Evolutionary conservation across 2,329 filamentous ascomycete genomes (phyloP), one percentile per base, ranked within the genome.

Genomic region (Stemphylium beticola): DNA sequence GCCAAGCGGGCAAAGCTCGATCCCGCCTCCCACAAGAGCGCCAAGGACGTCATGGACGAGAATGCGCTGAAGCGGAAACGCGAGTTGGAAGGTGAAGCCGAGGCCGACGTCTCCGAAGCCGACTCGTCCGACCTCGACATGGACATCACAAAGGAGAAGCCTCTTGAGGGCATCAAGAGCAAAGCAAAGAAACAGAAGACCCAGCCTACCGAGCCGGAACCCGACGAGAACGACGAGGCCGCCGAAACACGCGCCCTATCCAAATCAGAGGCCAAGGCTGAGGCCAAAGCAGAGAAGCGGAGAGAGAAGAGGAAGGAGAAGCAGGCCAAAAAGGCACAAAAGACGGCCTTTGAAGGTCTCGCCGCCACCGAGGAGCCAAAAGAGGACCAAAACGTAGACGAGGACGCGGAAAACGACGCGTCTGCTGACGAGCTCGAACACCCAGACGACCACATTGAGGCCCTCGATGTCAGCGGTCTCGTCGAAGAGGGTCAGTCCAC

Each of bases 21-120:
- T 69, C 93, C 95, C 22, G 91, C 93, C 63, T 92, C 92, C 70
- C 87, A 89, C 62, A 95, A 96, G 81, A 95, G 87, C 62, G 93
- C 92, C 57, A 93, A 96, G 75, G 93, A 98, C 75, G 87, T 97
- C 58, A 89, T 96, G 86, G 92, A 96, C 64, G 93, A 96, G 64
- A 92, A 90, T 50, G 84, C 84, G 48, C 79, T 78, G 67, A 96
- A 96, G 81, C 85, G 92, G 55, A 96, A 81, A 69, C 75, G 79
- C 24, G 78, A 96, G 78, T 81, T 89, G 24, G 85, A 87, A 49
- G 85, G 89, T 60, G 51, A 54, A 15, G 37, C 20, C 14, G 78
- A 87, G 18, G 31, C 38, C 2, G 78, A 87, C 26, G 55, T 61
- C n/a, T 68, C 64, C 4, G 64, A 61, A 45, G 61, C 61, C 22